These are phyloP conservation scores for Cladophialophora carrionii DNA, from an alignment of 2,329 filamentous ascomycete species.

Conservation along the genomic window DNA sequence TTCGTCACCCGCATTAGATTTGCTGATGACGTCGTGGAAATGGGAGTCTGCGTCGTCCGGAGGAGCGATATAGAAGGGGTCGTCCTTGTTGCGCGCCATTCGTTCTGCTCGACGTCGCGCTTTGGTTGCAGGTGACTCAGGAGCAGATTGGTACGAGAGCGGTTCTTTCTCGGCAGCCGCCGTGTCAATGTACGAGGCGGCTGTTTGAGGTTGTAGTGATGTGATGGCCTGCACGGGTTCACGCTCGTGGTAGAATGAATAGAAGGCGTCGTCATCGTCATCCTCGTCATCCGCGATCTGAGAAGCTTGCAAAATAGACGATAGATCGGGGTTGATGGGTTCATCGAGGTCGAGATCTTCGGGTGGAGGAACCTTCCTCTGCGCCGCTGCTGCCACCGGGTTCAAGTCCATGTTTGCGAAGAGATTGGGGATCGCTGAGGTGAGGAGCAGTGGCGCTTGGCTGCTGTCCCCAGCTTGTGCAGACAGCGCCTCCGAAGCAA, in stretches of 20 bases:
- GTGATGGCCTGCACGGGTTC: conserved; percentile 39
- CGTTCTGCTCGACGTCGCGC: conserved; percentile 76
- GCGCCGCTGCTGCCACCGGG: conserved; percentile 80
- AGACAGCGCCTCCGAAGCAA: conserved; percentile 74
- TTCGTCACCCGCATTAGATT: conserved; percentile 70
- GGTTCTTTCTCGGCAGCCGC: conserved; percentile 30
- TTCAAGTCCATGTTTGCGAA: conserved; percentile 89
- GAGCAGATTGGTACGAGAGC: conserved; percentile 53
- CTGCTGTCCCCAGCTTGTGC: conserved; percentile 39
- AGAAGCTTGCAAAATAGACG: conserved; percentile 63
- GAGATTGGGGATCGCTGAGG: conserved; percentile 84
- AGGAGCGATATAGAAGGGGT: conserved; percentile 86
- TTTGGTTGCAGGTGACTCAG: conserved; percentile 71
- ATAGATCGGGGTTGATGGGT: conserved; percentile 77
- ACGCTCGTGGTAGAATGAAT: conserved; percentile 48
- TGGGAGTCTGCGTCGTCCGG: conserved; percentile 71
- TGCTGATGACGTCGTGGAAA: conserved; percentile 59
- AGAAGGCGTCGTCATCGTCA: conserved; percentile 54
- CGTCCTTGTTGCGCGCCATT: conserved; percentile 80
- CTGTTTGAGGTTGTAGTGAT: conserved; percentile 23
- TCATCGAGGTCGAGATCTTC: conserved; percentile 75
- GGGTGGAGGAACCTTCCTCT: conserved; percentile 82
- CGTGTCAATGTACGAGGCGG: conserved; percentile 17
- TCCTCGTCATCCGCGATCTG: conserved; percentile 45
- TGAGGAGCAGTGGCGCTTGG: conserved; percentile 80